Percentiles rank a stretch among this genome's conserved stretches.
Evolutionary conservation across 148 eudicot genomes (phyloP).

Genomic region (Silene uniflora): DNA sequence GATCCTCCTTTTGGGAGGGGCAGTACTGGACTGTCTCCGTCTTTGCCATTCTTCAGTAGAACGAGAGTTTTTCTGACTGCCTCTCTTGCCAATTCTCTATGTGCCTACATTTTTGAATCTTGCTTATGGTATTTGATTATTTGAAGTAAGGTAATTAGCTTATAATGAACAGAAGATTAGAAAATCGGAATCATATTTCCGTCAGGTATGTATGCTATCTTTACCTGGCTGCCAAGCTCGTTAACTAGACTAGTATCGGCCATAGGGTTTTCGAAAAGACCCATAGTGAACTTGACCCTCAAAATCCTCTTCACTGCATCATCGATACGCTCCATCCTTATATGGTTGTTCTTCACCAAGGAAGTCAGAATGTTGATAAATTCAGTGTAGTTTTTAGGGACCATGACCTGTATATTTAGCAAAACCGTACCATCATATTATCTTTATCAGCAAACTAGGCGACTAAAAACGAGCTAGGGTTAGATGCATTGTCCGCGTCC

Average conservation of each 20-base stretch:
- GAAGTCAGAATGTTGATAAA: conserved; percentile 28
- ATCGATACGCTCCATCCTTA: conserved; percentile 32
- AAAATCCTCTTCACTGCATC: conserved; percentile 40
- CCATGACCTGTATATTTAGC: conserved; percentile 24
- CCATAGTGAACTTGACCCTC: conserved; percentile 35
- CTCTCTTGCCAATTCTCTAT: conserved; percentile 34
- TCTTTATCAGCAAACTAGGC: background rate
- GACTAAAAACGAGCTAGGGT: background rate
- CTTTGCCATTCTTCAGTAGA: conserved; percentile 36
- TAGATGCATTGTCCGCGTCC: too few species aligned
- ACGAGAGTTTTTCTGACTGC: conserved; percentile 37
- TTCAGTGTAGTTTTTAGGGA: conserved; percentile 29
- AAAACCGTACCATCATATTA: conserved; percentile 1
- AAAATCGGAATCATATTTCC: background rate
- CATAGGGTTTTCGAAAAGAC: conserved; percentile 34
- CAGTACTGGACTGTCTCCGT: conserved; percentile 24
- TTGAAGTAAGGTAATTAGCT: too few species aligned
- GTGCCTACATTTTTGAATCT: conserved; percentile 19
- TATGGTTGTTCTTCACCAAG: conserved; percentile 27
- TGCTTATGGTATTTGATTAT: too few species aligned
- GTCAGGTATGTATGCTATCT: background rate
- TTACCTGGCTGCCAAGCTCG: conserved; percentile 36
- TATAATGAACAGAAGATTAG: too few species aligned
- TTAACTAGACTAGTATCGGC: conserved; percentile 25
- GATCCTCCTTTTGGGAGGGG: conserved; percentile 28